phyloP scores from a whole-genome alignment of 2,329 filamentous ascomycete species.

The Chaetomium globosum region DNA sequence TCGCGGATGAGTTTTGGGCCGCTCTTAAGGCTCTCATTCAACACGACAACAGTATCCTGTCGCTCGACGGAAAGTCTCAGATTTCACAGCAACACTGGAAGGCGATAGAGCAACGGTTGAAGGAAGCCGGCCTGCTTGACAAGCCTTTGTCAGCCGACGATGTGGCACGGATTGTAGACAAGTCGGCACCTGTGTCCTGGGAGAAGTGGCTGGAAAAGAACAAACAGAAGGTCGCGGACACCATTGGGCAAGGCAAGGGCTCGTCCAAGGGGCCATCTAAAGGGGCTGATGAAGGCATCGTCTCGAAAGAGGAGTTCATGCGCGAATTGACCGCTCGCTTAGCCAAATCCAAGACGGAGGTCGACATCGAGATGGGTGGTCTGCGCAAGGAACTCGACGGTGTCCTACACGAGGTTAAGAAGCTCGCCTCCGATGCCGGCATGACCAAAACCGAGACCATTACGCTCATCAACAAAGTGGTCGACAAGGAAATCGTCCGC shows the following conservation, averaged over 20 bases:
- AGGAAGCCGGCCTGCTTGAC: conserved; percentile 41
- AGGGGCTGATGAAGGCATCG: conserved; percentile 38
- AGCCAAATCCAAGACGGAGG: conserved; percentile 44
- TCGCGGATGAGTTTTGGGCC: conserved; percentile 66
- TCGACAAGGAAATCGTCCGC: conserved; percentile 50
- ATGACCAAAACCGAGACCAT: conserved; percentile 49
- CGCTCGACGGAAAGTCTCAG: conserved; percentile 46
- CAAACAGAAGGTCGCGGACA: conserved; percentile 45
- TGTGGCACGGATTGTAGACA: conserved; percentile 22
- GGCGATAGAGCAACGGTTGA: conserved; percentile 49
- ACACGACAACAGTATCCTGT: conserved; percentile 52
- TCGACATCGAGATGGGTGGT: conserved; percentile 47
- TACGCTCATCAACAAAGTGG: conserved; percentile 46
- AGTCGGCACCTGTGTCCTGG: conserved; percentile 47
- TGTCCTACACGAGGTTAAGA: conserved; percentile 40
- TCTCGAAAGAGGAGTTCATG: conserved; percentile 56
- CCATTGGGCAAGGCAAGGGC: conserved; percentile 28
- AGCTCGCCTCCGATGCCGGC: conserved; percentile 30
- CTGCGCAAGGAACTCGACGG: conserved; percentile 37
- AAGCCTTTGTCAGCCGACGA: conserved; percentile 38
- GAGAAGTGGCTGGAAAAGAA: conserved; percentile 57
- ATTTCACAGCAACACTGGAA: conserved; percentile 53
- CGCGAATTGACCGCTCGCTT: conserved; percentile 47
- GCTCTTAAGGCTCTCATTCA: conserved; percentile 61
- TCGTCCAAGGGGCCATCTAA: conserved; percentile 7